These are phyloP conservation scores for Schwanniomyces vanrijiae DNA, from an alignment of 805 yeast genomes.

Conservation along the genomic window DNA sequence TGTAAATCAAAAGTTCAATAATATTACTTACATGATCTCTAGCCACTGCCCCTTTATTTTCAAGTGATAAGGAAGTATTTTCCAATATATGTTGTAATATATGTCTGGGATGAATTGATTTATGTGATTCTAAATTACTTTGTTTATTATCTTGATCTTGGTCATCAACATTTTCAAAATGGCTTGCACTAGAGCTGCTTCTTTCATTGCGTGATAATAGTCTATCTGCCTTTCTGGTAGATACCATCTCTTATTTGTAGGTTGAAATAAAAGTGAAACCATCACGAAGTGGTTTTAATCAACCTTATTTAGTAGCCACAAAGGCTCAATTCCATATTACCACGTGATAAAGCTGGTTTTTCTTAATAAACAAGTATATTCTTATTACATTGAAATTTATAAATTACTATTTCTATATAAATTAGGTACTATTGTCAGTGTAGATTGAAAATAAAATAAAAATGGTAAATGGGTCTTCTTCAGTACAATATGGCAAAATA, in stretches of 20 bases:
- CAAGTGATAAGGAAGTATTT: constrained; percentile 24
- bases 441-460: neutral
- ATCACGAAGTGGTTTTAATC: neutral
- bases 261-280: too few relatives aligned
- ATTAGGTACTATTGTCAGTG: neutral
- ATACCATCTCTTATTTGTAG: neutral
- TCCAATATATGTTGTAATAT: constrained; percentile 7
- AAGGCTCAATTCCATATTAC: neutral
- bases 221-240: neutral
- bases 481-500: neutral
- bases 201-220: neutral
- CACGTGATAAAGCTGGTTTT: neutral
- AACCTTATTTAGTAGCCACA: neutral
- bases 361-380: too few relatives aligned
- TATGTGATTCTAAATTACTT: neutral
- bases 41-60: constrained; percentile 59
- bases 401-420: neutral
- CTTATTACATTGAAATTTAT: neutral
- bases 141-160: neutral
- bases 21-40: constrained; percentile 48
- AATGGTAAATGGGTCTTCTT: too few relatives aligned
- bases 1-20: neutral
- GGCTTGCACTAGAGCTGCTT: neutral
- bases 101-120: neutral
- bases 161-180: neutral